Conservation (phyloP, 2,329 filamentous ascomycete species). For the Colletotrichum endophyticum region DNA sequence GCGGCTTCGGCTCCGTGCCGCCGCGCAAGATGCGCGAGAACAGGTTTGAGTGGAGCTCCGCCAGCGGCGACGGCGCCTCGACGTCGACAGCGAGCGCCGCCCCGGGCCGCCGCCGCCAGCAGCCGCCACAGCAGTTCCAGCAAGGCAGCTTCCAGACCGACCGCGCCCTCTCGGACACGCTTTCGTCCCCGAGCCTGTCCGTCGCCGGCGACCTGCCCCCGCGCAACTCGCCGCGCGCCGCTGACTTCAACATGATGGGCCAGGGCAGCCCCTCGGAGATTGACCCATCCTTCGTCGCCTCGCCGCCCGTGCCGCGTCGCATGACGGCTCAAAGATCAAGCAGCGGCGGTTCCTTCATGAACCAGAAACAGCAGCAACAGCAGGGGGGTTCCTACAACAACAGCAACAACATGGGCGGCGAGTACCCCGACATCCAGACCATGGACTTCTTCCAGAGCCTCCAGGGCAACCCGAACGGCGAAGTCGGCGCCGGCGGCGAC, state of each 20-base stretch:
- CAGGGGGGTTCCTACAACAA: neutral
- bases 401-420: constrained; percentile 27
- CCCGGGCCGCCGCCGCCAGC: constrained; percentile 18
- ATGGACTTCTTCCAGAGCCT: constrained; percentile 60
- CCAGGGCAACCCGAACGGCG: constrained; percentile 31
- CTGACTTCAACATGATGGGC: constrained; percentile 38
- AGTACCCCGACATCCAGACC: constrained; percentile 54
- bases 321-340: constrained; percentile 37
- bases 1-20: constrained; percentile 68
- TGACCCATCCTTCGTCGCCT: constrained; percentile 51
- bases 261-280: constrained; percentile 34
- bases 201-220: constrained; percentile 39
- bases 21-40: constrained; percentile 16
- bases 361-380: constrained; percentile 39
- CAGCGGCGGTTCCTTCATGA: constrained; percentile 33
- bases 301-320: constrained; percentile 44
- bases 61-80: constrained; percentile 27
- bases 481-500: constrained; percentile 24
- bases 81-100: constrained; percentile 25
- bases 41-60: constrained; percentile 32
- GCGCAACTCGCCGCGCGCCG: constrained; percentile 45
- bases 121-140: constrained; percentile 22
- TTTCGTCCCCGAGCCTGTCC: constrained; percentile 46
- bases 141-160: constrained; percentile 34
- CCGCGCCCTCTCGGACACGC: constrained; percentile 40